Percentiles rank a stretch among this genome's conserved stretches.
Conservation (phyloP, 441 rosid species). For the Bocquillonia castaneifolia region DNA sequence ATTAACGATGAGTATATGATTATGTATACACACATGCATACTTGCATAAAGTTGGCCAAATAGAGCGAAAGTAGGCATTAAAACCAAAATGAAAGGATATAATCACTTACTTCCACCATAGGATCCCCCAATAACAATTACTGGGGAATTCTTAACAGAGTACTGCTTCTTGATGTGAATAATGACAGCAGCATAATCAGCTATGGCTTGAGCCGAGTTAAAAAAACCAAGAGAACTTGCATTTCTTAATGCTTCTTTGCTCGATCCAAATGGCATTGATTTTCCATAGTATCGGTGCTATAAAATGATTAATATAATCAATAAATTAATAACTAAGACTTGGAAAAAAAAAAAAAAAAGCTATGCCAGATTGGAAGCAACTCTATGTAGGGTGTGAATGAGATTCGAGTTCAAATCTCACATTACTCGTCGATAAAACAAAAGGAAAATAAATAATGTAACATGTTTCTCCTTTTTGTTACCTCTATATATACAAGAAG, state of each 20-base stretch:
- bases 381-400: too few species aligned
- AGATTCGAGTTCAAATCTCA: too few species aligned
- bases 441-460: background rate
- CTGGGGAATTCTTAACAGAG: conserved; percentile 28
- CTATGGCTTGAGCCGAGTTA: conserved; percentile 38
- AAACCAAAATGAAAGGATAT: background rate
- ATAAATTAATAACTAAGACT: background rate
- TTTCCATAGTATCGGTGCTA: conserved; percentile 46
- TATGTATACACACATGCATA: too few species aligned
- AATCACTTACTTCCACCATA: conserved; percentile 42
- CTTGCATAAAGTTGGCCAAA: too few species aligned
- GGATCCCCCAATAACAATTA: conserved; percentile 39
- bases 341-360: background rate
- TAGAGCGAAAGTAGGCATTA: too few species aligned
- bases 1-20: too few species aligned
- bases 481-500: conserved; percentile 7
- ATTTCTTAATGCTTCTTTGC: conserved; percentile 25
- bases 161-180: conserved; percentile 25
- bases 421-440: too few species aligned
- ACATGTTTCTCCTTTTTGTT: background rate
- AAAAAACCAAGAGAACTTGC: conserved; percentile 34
- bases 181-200: conserved; percentile 38
- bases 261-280: conserved; percentile 36
- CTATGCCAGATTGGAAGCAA: background rate
- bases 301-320: too few species aligned